A percentile compares a stretch with the other conserved stretches of the same genome.
Evolutionary conservation across 2,329 filamentous ascomycete species (phyloP).

Genomic region (Didymella segeticola): DNA sequence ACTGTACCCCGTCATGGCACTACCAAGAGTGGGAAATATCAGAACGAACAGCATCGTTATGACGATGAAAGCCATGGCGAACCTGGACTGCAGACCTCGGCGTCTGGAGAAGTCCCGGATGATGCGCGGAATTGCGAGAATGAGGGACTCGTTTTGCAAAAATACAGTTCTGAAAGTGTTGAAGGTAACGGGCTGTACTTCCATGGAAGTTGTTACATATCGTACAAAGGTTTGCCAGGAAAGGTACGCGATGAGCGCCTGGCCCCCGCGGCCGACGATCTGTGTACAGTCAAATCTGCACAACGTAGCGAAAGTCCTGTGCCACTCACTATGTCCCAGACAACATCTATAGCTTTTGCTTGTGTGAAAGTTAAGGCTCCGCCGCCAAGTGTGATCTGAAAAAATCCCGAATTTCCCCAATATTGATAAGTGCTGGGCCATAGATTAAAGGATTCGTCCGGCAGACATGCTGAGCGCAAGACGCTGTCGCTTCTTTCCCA

Average conservation of each 20-base stretch:
- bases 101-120: constrained; percentile 10
- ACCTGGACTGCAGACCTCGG: constrained; percentile 10
- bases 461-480: constrained; percentile 5
- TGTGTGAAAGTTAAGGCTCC: constrained; percentile 24
- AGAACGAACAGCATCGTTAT: constrained; percentile 20
- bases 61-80: constrained; percentile 25
- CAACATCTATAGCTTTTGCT: constrained; percentile 30
- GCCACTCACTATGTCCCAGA: constrained; percentile 30
- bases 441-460: constrained; percentile 17
- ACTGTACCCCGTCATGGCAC: constrained; percentile 29
- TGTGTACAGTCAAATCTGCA: background rate
- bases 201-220: constrained; percentile 29
- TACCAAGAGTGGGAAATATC: constrained; percentile 21
- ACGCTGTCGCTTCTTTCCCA: background rate
- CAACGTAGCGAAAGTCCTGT: background rate
- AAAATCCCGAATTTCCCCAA: constrained; percentile 26
- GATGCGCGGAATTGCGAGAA: constrained; percentile 5
- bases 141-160: constrained; percentile 13
- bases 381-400: constrained; percentile 26
- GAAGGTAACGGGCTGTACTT: constrained; percentile 23
- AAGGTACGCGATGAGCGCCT: constrained; percentile 21
- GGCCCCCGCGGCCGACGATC: constrained; percentile 27
- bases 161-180: constrained; percentile 22
- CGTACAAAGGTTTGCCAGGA: constrained; percentile 23
- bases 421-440: constrained; percentile 10